These are phyloP conservation scores for Pyricularia grisea DNA, from an alignment of 2,329 filamentous ascomycete genomes.

Conservation along the genomic window DNA sequence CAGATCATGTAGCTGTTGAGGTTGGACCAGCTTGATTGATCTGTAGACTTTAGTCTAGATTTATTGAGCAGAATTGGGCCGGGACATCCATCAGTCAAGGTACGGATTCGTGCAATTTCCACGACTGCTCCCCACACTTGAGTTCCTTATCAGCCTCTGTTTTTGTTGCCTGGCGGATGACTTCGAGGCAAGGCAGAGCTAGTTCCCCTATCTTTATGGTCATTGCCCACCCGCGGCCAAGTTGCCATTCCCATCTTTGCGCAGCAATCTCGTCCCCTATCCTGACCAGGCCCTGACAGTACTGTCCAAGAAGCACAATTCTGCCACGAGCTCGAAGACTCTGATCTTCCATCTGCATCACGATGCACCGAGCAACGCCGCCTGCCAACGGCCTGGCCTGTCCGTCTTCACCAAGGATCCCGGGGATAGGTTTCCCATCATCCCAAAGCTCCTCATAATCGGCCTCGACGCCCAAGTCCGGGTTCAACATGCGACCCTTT, in stretches of 20 bases:
- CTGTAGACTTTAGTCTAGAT: neutral
- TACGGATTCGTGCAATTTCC: neutral
- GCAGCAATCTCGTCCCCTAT: constrained; percentile 29
- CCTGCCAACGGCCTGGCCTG: constrained; percentile 2
- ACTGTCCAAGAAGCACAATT: constrained; percentile 42
- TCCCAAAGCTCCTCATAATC: constrained; percentile 62
- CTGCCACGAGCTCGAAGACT: constrained; percentile 30
- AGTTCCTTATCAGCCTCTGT: neutral
- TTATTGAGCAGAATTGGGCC: neutral
- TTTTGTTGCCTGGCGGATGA: neutral
- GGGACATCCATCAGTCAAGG: neutral
- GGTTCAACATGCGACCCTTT: constrained; percentile 50
- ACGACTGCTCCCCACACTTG: neutral
- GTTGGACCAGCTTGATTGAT: constrained; percentile 1
- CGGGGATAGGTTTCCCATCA: constrained; percentile 18
- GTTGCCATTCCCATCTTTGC: constrained; percentile 46
- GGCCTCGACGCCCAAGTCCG: constrained; percentile 35
- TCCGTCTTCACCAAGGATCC: neutral
- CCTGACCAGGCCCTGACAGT: constrained; percentile 46
- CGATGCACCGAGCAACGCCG: constrained; percentile 18
- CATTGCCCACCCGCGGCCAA: constrained; percentile 23
- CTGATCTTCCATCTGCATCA: constrained; percentile 29
- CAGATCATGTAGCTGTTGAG: neutral
- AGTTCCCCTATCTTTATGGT: constrained; percentile 23
- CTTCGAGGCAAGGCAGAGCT: constrained; percentile 21